Evolutionary conservation across 768 basidiomycete species (phyloP), one percentile per base, ranked within the genome.

Genomic region (Kwoniella sp.): DNA sequence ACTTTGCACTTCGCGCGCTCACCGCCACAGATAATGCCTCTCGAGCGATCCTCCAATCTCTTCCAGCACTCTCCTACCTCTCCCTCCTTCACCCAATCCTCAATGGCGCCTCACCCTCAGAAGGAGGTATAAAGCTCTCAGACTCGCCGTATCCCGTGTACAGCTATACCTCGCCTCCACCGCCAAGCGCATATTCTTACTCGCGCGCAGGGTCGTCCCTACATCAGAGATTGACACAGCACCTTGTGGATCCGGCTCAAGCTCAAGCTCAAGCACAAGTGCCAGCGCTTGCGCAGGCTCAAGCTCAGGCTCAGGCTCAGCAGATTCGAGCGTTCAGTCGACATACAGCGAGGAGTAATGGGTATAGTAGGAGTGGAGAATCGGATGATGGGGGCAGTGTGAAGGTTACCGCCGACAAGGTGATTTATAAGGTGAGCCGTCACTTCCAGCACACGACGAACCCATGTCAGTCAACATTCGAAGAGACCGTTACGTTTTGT

Each of bases 121-220:
- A 57, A 0, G 55, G 55, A 25, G 55, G 47, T 5, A 46, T 47
- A 2, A 22, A 21, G 8, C 26, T 47, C 9, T 29, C 22, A 3
- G 44, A 57, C 17, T 57, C 55, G 6, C 27, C 44, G 4, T 44
- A 44, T 27, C 47, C 55, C 1, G 44, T 57, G 15, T 57, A 57
- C 17, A 44, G 40, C 17, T 57, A 57, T 9, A 57, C 44, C 26
- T 57, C 55, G 4, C 55, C 55, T 25, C 55, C 55, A 13, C 25
- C 47, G 4, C 27, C 55, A 6, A 57, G 17, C 17, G 40, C 40
- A 15, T 44, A 44, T 44, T 44, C 40, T 3, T 44, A 44, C 40
- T 44, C 40, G 3, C 40, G 40, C 7, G 40, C 40, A 6, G 40
- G 40, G 17, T 44, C 40, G 17, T 44, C 53, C 4, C 30, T 54